A percentile compares a stretch with the other conserved stretches of the same genome.
phyloP scores from a whole-genome alignment of 2,329 filamentous ascomycete species.

The Penicillium hordei region DNA sequence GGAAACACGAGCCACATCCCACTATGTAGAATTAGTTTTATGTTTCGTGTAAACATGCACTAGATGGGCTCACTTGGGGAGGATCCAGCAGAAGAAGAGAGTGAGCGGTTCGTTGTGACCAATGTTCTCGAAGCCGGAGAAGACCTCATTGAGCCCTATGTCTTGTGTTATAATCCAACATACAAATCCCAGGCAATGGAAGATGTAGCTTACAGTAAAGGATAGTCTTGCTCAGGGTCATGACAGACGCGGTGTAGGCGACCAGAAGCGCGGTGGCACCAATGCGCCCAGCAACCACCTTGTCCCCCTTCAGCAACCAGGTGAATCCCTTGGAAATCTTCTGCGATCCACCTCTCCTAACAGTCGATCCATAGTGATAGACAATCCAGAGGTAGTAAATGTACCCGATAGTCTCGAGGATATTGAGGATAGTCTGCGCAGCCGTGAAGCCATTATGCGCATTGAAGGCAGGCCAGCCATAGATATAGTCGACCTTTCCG shows the following conservation, averaged over 20 bases:
- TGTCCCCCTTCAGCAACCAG: slow-evolving; percentile 50
- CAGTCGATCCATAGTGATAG: slow-evolving; percentile 42
- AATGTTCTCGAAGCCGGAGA: slow-evolving; percentile 60
- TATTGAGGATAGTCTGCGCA: slow-evolving; percentile 70
- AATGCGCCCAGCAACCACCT: slow-evolving; percentile 52
- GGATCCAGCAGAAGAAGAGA: slow-evolving; percentile 60
- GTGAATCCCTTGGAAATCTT: slow-evolving; percentile 36
- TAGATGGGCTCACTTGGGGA: slow-evolving; percentile 61
- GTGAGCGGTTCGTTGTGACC: slow-evolving; percentile 59
- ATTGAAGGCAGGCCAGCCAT: slow-evolving; percentile 72
- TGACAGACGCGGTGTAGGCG: slow-evolving; percentile 58
- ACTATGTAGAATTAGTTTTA: slow-evolving; percentile 40
- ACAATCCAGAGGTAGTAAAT: slow-evolving; percentile 60
- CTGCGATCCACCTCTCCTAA: slow-evolving; percentile 27
- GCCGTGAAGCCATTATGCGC: slow-evolving; percentile 71
- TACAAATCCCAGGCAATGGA: neutral
- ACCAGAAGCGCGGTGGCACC: slow-evolving; percentile 59
- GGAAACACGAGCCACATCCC: slow-evolving; percentile 66
- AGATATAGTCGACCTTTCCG: slow-evolving; percentile 74
- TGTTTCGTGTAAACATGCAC: neutral
- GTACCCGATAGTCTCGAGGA: slow-evolving; percentile 67
- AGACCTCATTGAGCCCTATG: slow-evolving; percentile 59
- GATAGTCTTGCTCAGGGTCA: slow-evolving; percentile 68
- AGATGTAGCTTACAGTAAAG: slow-evolving; percentile 59
- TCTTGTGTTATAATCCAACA: neutral